Percentiles rank a stretch among this genome's conserved stretches.
Conservation (phyloP, 2,329 filamentous ascomycete genomes). For the Pseudopithomyces maydicus region DNA sequence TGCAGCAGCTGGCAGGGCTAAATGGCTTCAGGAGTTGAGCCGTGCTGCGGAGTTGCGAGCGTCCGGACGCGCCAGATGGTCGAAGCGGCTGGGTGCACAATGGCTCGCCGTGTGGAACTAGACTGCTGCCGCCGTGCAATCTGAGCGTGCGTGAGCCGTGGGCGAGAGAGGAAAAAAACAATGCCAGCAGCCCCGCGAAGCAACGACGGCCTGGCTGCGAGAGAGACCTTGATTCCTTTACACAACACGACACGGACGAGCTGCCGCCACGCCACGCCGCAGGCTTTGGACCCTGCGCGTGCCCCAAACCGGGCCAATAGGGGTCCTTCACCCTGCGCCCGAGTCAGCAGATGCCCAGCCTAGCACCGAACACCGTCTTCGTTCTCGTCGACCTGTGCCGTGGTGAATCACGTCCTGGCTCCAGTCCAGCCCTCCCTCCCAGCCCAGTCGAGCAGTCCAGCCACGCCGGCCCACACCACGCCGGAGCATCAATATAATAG, state of each 20-base stretch:
- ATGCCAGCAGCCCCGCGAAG: slow-evolving; percentile 1
- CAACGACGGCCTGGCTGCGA: slow-evolving; percentile 7
- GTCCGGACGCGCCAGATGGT: slow-evolving; percentile 11
- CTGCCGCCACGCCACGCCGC: not conserved
- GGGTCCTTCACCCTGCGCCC: not conserved
- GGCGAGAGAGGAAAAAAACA: not conserved
- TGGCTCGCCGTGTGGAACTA: not conserved
- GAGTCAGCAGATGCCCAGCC: not conserved
- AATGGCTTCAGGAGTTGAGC: slow-evolving; percentile 37
- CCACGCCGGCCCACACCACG: too few relatives aligned
- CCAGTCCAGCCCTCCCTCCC: too few relatives aligned
- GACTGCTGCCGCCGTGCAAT: not conserved
- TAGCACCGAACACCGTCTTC: too few relatives aligned
- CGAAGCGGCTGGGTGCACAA: not conserved
- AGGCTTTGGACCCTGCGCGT: not conserved
- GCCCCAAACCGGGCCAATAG: not conserved
- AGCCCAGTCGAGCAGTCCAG: too few relatives aligned
- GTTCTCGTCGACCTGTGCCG: too few relatives aligned
- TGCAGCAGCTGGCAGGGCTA: slow-evolving; percentile 7
- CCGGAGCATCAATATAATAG: too few relatives aligned
- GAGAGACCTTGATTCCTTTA: slow-evolving; percentile 2
- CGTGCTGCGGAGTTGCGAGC: slow-evolving; percentile 21
- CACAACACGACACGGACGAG: not conserved
- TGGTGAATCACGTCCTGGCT: too few relatives aligned
- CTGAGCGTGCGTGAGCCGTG: not conserved